Conservation (phyloP, 2,329 filamentous ascomycete species). For the Curvularia eragrostidis region DNA sequence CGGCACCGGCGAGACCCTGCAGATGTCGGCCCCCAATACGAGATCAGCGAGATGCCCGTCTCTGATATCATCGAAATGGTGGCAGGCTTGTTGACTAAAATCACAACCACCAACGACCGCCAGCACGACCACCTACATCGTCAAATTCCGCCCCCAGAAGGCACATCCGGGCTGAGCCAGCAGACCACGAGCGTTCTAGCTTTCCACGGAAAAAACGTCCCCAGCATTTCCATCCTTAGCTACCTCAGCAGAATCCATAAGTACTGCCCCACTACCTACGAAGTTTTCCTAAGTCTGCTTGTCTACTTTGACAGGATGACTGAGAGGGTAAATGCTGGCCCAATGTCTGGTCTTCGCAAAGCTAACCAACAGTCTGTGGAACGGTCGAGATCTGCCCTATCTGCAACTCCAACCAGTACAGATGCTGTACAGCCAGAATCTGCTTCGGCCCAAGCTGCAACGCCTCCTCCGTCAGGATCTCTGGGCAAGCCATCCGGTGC, state of each 20-base stretch:
- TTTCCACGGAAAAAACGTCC: slow-evolving; percentile 97
- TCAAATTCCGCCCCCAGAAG: slow-evolving; percentile 67
- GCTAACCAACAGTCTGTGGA: slow-evolving; percentile 58
- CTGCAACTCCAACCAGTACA: slow-evolving; percentile 40
- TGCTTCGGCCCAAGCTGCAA: slow-evolving; percentile 53
- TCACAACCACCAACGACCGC: slow-evolving; percentile 92
- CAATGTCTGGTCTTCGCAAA: slow-evolving; percentile 68
- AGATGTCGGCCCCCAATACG: slow-evolving; percentile 71
- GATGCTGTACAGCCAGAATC: slow-evolving; percentile 31
- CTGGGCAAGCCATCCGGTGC: slow-evolving; percentile 51
- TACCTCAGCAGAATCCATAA: slow-evolving; percentile 97
- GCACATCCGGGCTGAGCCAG: slow-evolving; percentile 64
- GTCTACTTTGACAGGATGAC: slow-evolving; percentile 99
- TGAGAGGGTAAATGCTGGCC: slow-evolving; percentile 85
- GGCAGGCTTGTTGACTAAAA: slow-evolving; percentile 92
- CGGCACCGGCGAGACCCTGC: slow-evolving; percentile 55
- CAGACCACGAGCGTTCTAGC: slow-evolving; percentile 81
- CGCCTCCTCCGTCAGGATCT: slow-evolving; percentile 58
- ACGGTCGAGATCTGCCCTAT: slow-evolving; percentile 38
- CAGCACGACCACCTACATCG: slow-evolving; percentile 92
- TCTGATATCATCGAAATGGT: slow-evolving; percentile 99
- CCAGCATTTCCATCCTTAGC: slow-evolving; percentile 94
- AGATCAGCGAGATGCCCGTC: slow-evolving; percentile 97
- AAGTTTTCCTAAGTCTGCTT: slow-evolving; percentile 92
- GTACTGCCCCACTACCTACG: slow-evolving; percentile 97